Evolutionary conservation across 1,284 basidiomycete species (phyloP), one percentile per base, ranked within the genome.

Genomic region (Ustilago cynodontis): DNA sequence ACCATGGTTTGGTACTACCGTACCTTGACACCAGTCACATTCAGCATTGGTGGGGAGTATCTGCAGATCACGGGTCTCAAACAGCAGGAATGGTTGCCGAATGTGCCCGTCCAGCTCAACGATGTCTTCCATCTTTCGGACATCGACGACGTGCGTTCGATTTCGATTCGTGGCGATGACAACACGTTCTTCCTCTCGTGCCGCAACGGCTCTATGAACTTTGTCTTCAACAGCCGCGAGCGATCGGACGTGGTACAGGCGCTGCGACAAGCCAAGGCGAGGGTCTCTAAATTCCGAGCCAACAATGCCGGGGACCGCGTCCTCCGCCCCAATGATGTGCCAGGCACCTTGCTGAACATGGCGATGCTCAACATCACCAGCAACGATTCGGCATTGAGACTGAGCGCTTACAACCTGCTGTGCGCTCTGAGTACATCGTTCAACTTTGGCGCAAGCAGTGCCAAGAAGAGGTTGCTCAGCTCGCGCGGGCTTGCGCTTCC

Each of bases 1-100:
- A 83, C 82, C 7, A 70, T 83, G 76, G 81, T 84, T 5, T 82
- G 81, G 81, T 82, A 84, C 63, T 84, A 84, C 58, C 79, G 81
- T 52, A 55, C 59, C 20, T 55, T 84, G 55, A 79, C 78, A 13
- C 82, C 82, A 1, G 82, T 84, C 59, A 67, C 76, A 0, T 83
- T 84, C 65, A 57, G 69, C 50, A 78, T 82, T 10, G 78, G 79
- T 16, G 75, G 75, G 53, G 80, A 82, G 24, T 72, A 82, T 47
- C 69, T 84, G 59, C 82, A 84, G 62, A 83, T 84, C 63, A 76
- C 74, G 3, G 64, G 76, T 20, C 73, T 84, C 66, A 84, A 82
- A 65, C 61, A 64, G 54, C 78, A 81, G 47, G 73, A 78, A 47
- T 71, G 81, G 61, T 35, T 79, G 52, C 68, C 75, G 7, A 68